Evolutionary conservation across 192 early-diverging fungal genomes (phyloP).

Genomic region (Backusella liffmaniae): DNA sequence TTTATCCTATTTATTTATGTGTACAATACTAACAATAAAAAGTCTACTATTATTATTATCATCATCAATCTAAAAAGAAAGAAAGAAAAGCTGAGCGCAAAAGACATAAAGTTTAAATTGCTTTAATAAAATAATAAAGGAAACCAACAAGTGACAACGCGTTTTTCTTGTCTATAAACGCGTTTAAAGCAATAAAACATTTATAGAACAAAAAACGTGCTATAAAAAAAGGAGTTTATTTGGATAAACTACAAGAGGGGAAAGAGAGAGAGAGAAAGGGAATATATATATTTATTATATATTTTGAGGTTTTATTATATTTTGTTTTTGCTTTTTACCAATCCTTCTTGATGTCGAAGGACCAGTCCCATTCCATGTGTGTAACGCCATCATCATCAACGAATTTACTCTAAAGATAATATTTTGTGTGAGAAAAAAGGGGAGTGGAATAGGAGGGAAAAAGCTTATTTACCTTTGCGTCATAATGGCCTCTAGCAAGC

Average conservation of each 20-base stretch:
- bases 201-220: background rate
- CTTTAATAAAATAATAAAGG: too few species aligned
- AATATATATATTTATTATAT: constrained; percentile 1
- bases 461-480: constrained; percentile 56
- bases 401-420: constrained; percentile 69
- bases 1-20: background rate
- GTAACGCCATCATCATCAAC: constrained; percentile 85
- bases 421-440: background rate
- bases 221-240: background rate
- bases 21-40: background rate
- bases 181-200: background rate
- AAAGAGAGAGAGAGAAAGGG: background rate
- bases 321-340: constrained; percentile 24
- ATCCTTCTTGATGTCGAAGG: constrained; percentile 46
- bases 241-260: background rate
- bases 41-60: background rate
- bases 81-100: background rate
- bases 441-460: background rate
- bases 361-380: constrained; percentile 83
- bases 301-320: background rate
- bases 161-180: background rate
- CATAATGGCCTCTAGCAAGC: constrained; percentile 91
- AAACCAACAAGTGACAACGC: background rate
- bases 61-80: background rate
- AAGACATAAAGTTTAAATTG: background rate